Evolutionary conservation across 257 asterid genomes (phyloP), one percentile per base, ranked within the genome.

Genomic region (Solanum peruvianum): DNA sequence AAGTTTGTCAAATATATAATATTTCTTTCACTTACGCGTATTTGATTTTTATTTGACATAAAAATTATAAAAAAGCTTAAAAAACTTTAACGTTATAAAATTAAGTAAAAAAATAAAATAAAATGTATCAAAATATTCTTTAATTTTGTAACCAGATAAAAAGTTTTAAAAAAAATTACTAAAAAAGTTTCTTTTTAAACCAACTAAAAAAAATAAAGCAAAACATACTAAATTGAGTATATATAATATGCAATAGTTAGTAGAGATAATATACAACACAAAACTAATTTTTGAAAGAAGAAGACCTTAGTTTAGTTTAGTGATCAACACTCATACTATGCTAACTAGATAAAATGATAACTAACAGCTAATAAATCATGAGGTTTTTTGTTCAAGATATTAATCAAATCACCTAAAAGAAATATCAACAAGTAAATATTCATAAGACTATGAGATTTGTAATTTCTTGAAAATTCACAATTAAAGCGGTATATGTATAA

Each of bases 131-230:
- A 58, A 58, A 58, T 58, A 58, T 58, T 58, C 0, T 58, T 58
- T 58, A 7, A 20, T 8, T 0, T 20, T 20, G 2, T 16, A 1
- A 3, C 2, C 6, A 2, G 0, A 3, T 21, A 2, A 9, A 60
- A 60, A 21, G 67, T 9, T 3, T 0, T 0, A 23, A 58, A 58
- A 7, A 58, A 20, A 2, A 58, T 5, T 58, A 33, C 4, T 20
- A 58, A 58, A 58, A 20, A 7, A 0, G 21, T 20, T 20, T 20
- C 11, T 58, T 18, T 58, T 58, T 3, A 58, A 58, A 58, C n/a
- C 4, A 11, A 58, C 5, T 2, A 2, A 58, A 58, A 56, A 12
- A 13, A 45, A 45, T 12, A 1, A 12, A 45, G 2, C 52, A 33
- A 45, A 45, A 45, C 18, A 45, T 45, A 45, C 1, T 12, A 45